Base-by-base conservation (phyloP, 2,329 filamentous ascomycete species). In the Lecanicillium sp. region DNA sequence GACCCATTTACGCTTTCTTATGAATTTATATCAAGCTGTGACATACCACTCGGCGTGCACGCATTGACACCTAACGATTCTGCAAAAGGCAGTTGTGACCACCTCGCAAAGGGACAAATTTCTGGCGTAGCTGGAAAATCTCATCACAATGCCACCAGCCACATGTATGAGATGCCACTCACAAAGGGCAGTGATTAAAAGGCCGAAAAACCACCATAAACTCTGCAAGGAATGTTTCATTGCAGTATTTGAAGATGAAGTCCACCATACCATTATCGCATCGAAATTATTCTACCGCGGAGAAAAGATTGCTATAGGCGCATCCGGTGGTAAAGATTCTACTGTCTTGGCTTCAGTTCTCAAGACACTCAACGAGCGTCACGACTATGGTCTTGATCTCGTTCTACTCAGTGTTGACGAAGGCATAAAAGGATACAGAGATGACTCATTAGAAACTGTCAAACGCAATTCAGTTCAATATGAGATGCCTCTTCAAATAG, bases 291-390 rank as follows among this genome's bases (percentile, higher is more conserved):
- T 98, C 62, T 68, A 70, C 32, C 79, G 73, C 2, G 90, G 90
- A 42, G 92, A 98, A 58, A 78, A 75, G 44, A 76, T 98, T 29
- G 94, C 92, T 7, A 95, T 98, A 53, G 94, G 92, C 31, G 92
- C 94, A 35, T 95, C 89, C 2, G 92, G 92, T 40, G 92, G 92
- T 51, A 98, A 98, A 64, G 92, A 98, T 60, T 95, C 88, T 37
- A 98, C 92, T 0, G 92, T 98, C 0, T 72, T 98, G 9, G 92
- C 92, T 4, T 94, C 88, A 0, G 89, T 98, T 0, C 72, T 98
- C 37, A 95, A 95, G 60, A 95, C 88, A 0, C 69, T 98, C 3
- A 96, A 98, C 51, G 86, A 94, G 57, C 78, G 89, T 33, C 78
- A 95, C 57, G 70, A 81, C 48, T 96, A 96, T 58, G 85, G 83